Conservation (phyloP, 345 rosid species). For the Gossypium australe region DNA sequence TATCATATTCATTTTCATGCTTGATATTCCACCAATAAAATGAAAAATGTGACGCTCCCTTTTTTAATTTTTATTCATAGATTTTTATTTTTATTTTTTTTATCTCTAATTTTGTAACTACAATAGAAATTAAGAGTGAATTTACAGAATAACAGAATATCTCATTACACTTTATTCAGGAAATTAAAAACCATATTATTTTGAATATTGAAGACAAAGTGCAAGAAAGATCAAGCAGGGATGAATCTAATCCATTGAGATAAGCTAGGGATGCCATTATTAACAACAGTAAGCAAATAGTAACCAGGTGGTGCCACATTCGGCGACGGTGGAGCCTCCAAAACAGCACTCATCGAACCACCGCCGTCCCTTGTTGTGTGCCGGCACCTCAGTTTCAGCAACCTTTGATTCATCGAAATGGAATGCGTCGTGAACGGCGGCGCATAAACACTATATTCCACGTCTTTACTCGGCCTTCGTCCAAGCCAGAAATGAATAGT, state of each 20-base stretch:
- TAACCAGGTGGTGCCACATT: constrained; percentile 51
- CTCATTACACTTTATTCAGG: not conserved
- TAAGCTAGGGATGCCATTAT: constrained; percentile 43
- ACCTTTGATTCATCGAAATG: constrained; percentile 45
- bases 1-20: no score
- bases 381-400: constrained; percentile 33
- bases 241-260: constrained; percentile 40
- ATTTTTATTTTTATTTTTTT: no score
- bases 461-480: constrained; percentile 11
- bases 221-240: constrained; percentile 1
- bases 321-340: constrained; percentile 41
- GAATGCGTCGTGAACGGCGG: constrained; percentile 53
- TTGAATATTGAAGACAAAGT: not conserved
- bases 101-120: no score
- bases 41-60: no score
- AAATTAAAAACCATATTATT: not conserved
- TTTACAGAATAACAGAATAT: not conserved
- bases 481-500: constrained; percentile 24
- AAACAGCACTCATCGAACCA: constrained; percentile 21
- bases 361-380: constrained; percentile 1
- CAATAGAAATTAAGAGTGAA: no score
- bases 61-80: no score
- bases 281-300: constrained; percentile 48
- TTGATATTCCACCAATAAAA: no score
- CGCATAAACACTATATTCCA: constrained; percentile 24